Conservation (phyloP, 202 grass and related monocot genomes). For the Carex arenaria region DNA sequence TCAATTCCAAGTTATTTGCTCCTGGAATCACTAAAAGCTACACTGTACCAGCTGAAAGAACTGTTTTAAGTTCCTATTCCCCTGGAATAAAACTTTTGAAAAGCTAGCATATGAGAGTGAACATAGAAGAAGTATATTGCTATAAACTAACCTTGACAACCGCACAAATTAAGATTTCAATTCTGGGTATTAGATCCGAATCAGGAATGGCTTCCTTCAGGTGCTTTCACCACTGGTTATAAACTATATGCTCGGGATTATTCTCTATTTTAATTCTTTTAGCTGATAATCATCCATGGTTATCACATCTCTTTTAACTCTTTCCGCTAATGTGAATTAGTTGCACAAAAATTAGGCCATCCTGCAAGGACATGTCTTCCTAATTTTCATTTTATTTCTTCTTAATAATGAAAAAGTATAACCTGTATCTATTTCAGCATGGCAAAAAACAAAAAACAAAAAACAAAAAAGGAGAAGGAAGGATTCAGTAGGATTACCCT, state of each 20-base stretch:
- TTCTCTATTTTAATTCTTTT: slow-evolving; percentile 16
- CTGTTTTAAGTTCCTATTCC: slow-evolving; percentile 22
- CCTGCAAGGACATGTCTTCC: neutral
- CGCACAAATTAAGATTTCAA: slow-evolving; percentile 22
- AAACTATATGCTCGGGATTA: slow-evolving; percentile 7
- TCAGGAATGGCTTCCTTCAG: slow-evolving; percentile 66
- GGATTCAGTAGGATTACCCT: too few species aligned
- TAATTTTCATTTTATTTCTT: neutral
- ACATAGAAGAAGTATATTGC: slow-evolving; percentile 16
- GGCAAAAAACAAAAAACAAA: too few species aligned
- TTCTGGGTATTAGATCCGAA: slow-evolving; percentile 75
- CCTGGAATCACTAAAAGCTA: slow-evolving; percentile 17
- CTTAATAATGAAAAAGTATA: neutral
- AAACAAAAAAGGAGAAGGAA: too few species aligned
- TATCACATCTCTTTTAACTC: neutral
- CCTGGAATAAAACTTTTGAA: slow-evolving; percentile 22
- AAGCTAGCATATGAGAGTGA: slow-evolving; percentile 17
- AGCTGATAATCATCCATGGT: neutral
- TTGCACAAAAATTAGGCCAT: neutral
- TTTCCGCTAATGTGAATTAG: neutral
- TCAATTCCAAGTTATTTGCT: slow-evolving; percentile 11
- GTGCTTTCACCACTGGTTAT: slow-evolving; percentile 31
- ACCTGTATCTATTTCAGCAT: neutral
- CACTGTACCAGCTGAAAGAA: slow-evolving; percentile 2
- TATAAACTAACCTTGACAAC: slow-evolving; percentile 19